These are phyloP conservation scores for Eutrema heterophyllum DNA, from an alignment of 345 rosid genomes.

Conservation along the genomic window DNA sequence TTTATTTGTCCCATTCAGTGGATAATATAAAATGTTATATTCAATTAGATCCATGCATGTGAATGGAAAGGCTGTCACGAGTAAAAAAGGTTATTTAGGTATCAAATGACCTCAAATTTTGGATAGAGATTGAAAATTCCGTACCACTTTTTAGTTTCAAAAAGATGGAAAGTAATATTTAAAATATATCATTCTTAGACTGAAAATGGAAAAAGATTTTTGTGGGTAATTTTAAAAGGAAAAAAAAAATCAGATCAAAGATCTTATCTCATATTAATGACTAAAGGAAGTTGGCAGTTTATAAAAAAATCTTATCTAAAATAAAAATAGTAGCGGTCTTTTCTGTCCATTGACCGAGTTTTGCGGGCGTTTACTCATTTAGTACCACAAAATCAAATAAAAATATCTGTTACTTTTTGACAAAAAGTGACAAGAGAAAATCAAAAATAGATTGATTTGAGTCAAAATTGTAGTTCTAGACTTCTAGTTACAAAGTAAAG, in stretches of 20 bases:
- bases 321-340: constrained; percentile 21
- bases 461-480: constrained; percentile 22
- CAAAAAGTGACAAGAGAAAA: neutral
- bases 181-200: neutral
- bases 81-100: neutral
- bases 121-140: constrained; percentile 22
- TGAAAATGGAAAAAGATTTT: neutral
- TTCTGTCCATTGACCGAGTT: constrained; percentile 24
- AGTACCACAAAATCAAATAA: neutral
- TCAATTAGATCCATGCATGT: constrained; percentile 25
- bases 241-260: neutral
- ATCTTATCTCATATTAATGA: constrained; percentile 14
- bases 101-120: constrained; percentile 12
- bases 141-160: neutral
- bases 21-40: constrained; percentile 15
- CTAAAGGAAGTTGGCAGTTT: neutral
- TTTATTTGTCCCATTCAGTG: constrained; percentile 3
- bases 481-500: neutral
- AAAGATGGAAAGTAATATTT: neutral
- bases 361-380: constrained; percentile 19
- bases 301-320: neutral
- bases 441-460: neutral
- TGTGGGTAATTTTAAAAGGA: neutral
- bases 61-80: constrained; percentile 24
- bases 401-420: neutral